Conservation (phyloP, 345 rosid species). For the Populus euphratica region DNA sequence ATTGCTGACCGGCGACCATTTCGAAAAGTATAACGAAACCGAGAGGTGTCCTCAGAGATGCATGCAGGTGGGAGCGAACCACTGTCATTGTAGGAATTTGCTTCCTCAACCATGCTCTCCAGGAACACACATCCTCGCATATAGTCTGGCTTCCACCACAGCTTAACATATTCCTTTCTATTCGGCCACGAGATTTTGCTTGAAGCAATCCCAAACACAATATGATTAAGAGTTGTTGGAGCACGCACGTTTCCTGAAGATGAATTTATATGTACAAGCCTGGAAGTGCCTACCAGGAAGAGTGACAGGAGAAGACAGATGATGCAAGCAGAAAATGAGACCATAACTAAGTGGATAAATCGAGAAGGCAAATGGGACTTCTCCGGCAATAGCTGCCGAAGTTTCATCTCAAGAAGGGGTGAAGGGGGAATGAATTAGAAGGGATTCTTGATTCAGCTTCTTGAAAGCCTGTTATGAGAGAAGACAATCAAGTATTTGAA, state of each 20-base stretch:
- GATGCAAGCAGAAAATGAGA: constrained; percentile 40
- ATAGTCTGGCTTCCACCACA: constrained; percentile 63
- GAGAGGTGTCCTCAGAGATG: constrained; percentile 65
- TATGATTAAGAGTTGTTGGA: constrained; percentile 43
- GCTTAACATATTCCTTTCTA: constrained; percentile 55
- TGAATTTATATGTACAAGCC: constrained; percentile 18
- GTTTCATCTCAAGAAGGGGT: constrained; percentile 33
- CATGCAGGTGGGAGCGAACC: constrained; percentile 57
- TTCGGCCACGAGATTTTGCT: constrained; percentile 48
- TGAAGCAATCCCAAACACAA: constrained; percentile 72
- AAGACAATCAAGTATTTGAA: not conserved
- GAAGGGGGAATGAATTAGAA: not conserved
- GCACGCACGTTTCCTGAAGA: constrained; percentile 20
- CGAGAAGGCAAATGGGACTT: constrained; percentile 39
- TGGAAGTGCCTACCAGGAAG: constrained; percentile 39
- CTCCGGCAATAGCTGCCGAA: constrained; percentile 9
- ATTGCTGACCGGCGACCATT: constrained; percentile 68
- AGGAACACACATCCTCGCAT: constrained; percentile 81
- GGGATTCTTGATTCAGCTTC: not conserved
- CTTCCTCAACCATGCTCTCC: constrained; percentile 33
- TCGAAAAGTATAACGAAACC: constrained; percentile 57
- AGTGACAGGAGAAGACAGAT: constrained; percentile 43
- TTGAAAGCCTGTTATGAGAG: not conserved
- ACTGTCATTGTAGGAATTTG: constrained; percentile 9
- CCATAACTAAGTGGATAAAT: constrained; percentile 32